A percentile compares a stretch with the other conserved stretches of the same genome.
Evolutionary conservation across 805 yeast species (phyloP).

Genomic region (Wickerhamomyces bovis): DNA sequence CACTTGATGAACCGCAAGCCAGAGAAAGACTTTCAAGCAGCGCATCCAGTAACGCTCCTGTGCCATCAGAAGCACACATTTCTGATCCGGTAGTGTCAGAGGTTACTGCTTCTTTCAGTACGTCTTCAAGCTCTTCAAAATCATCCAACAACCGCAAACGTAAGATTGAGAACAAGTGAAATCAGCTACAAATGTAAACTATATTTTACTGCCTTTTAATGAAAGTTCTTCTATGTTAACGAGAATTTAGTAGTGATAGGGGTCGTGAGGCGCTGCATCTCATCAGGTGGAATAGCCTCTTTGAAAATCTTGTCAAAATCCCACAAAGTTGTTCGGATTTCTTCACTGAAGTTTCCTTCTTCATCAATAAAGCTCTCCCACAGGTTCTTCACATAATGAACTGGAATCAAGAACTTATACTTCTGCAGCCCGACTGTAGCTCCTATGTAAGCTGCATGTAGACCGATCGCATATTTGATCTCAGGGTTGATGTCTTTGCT

Average conservation of each 20-base stretch:
- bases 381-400: conserved; percentile 10
- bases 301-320: conserved; percentile 16
- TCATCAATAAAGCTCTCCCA: conserved; percentile 25
- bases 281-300: background rate
- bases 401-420: conserved; percentile 9
- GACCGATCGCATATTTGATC: conserved; percentile 22
- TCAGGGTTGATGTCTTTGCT: conserved; percentile 6
- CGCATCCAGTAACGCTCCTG: background rate
- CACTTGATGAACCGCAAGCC: background rate
- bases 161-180: background rate
- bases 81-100: background rate
- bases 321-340: conserved; percentile 16
- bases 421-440: conserved; percentile 26
- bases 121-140: background rate
- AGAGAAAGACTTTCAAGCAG: background rate
- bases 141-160: background rate
- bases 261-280: background rate
- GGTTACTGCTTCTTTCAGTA: background rate
- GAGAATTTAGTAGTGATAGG: background rate
- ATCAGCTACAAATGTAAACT: background rate
- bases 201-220: background rate
- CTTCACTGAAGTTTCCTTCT: conserved; percentile 21
- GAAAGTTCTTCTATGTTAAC: background rate
- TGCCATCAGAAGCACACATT: background rate
- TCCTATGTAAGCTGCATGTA: conserved; percentile 32